Evolutionary conservation across 345 rosid genomes (phyloP).

Genomic region (Arabis alpina): DNA sequence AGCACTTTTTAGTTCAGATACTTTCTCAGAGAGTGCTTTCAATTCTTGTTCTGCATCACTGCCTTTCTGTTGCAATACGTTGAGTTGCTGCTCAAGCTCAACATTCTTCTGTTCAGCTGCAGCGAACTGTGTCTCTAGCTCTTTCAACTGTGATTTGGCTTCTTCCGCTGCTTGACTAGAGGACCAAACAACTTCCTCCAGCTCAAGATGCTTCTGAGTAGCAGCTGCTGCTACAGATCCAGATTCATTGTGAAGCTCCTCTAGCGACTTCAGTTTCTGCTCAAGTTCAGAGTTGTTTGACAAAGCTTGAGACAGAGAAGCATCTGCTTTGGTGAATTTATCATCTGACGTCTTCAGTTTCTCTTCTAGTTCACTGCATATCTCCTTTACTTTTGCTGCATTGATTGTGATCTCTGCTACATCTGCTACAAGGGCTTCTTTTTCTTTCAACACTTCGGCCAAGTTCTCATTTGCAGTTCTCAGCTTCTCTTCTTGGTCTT

Average conservation of each 20-base stretch:
- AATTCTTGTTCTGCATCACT: conserved; percentile 62
- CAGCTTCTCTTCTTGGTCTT: conserved; percentile 70
- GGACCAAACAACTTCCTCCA: conserved; percentile 61
- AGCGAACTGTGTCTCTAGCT: conserved; percentile 61
- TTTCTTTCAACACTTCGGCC: conserved; percentile 63
- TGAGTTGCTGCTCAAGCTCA: conserved; percentile 78
- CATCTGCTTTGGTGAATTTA: conserved; percentile 63
- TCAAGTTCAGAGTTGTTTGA: conserved; percentile 71
- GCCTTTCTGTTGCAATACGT: conserved; percentile 55
- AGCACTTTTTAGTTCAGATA: conserved; percentile 55
- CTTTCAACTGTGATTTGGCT: conserved; percentile 65
- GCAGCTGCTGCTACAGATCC: conserved; percentile 69
- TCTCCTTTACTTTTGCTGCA: conserved; percentile 51
- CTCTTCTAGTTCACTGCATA: conserved; percentile 59
- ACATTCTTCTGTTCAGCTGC: conserved; percentile 74
- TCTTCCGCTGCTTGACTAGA: conserved; percentile 69
- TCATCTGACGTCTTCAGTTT: conserved; percentile 72
- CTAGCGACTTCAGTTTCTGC: conserved; percentile 73
- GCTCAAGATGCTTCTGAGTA: conserved; percentile 73
- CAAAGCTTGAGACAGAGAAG: conserved; percentile 74
- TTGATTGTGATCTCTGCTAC: conserved; percentile 55
- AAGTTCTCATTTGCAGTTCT: conserved; percentile 61
- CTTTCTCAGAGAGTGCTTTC: conserved; percentile 58
- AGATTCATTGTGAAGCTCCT: conserved; percentile 62
- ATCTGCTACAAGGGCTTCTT: conserved; percentile 63